Conservation (phyloP, 164 flowering plant genomes). For the Berberis vulgaris region DNA sequence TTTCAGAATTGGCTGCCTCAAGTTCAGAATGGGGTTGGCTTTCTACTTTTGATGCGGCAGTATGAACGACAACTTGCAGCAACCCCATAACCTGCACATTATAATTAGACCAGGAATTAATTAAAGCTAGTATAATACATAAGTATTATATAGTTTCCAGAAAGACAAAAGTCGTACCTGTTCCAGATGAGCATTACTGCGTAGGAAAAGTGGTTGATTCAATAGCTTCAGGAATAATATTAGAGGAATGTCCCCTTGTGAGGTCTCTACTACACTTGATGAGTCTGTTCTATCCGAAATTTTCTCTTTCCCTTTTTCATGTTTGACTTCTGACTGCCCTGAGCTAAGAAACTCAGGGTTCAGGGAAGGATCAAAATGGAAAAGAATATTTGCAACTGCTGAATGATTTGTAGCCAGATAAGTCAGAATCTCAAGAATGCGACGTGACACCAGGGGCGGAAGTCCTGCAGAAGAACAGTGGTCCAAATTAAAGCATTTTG, state of each 20-base stretch:
- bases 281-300: conserved; percentile 29
- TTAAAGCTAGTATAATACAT: neutral
- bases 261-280: conserved; percentile 6
- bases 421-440: conserved; percentile 73
- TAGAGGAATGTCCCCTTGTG: conserved; percentile 54
- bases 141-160: too few species aligned
- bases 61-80: conserved; percentile 62
- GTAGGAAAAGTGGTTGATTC: conserved; percentile 17
- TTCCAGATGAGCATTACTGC: conserved; percentile 25
- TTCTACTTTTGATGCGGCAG: conserved; percentile 60
- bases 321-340: conserved; percentile 23
- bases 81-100: conserved; percentile 61
- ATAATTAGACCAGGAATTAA: conserved; percentile 3
- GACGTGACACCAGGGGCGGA: conserved; percentile 82
- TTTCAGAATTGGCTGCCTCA: conserved; percentile 18
- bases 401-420: conserved; percentile 81
- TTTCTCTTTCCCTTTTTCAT: conserved; percentile 61
- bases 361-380: conserved; percentile 49
- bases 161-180: conserved; percentile 27
- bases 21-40: conserved; percentile 27
- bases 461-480: conserved; percentile 39
- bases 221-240: conserved; percentile 21
- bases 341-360: conserved; percentile 20
- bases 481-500: conserved; percentile 4
- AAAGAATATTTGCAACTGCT: conserved; percentile 63